Evolutionary conservation across 208 protist genomes (phyloP).

Genomic region (Polymyxa betae): DNA sequence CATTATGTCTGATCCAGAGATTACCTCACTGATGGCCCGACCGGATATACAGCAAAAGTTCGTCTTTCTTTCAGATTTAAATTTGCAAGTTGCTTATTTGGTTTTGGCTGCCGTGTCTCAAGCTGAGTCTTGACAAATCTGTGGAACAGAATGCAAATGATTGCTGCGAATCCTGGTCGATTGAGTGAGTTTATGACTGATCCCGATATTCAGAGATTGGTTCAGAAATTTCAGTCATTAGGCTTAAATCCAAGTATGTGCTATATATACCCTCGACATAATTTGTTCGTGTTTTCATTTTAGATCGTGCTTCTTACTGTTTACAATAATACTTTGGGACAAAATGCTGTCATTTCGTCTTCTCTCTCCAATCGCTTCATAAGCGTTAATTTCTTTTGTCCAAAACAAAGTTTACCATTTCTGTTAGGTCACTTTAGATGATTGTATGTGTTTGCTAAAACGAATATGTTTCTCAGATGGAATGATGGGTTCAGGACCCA

Average conservation of each 20-base stretch:
- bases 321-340: not conserved
- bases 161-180: not conserved
- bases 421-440: too few relatives aligned
- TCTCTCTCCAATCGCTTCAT: not conserved
- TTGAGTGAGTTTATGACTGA: not conserved
- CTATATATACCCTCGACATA: not conserved
- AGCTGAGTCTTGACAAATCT: not conserved
- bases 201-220: not conserved
- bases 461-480: too few relatives aligned
- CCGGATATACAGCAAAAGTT: conserved; percentile 1
- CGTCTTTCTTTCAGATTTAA: too few relatives aligned
- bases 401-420: too few relatives aligned
- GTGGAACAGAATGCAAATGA: not conserved
- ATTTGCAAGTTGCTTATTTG: not conserved
- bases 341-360: not conserved
- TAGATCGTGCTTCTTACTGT: too few relatives aligned
- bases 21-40: not conserved
- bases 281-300: too few relatives aligned
- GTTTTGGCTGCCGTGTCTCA: not conserved
- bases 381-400: too few relatives aligned
- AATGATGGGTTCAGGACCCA: not conserved
- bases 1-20: conserved; percentile 23
- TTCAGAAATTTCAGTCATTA: not conserved
- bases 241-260: conserved; percentile 9
- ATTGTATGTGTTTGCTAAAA: too few relatives aligned